A percentile compares a stretch with the other conserved stretches of the same genome.
These are phyloP conservation scores for Solanum etuberosum DNA, from an alignment of 257 asterid genomes.

Conservation along the genomic window DNA sequence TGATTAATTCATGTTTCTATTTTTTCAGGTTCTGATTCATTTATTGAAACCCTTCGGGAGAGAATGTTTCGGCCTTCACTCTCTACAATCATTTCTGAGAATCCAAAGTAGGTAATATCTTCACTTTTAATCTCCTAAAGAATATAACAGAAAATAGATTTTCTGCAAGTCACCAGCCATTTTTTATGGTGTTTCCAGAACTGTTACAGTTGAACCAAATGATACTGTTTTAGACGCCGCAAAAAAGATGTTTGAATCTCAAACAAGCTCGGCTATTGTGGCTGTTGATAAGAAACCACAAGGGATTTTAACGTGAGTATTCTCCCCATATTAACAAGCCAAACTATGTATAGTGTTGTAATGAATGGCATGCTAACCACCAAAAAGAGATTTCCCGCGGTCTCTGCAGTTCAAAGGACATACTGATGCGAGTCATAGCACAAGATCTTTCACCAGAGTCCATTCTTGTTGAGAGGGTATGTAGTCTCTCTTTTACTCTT, in stretches of 20 bases:
- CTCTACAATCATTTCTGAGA: conserved; percentile 75
- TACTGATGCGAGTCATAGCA: neutral
- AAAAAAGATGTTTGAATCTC: conserved; percentile 66
- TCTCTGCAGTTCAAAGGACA: neutral
- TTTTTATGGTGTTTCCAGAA: conserved; percentile 16
- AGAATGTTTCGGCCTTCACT: conserved; percentile 78
- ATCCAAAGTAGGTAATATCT: conserved; percentile 88
- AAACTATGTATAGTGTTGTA: neutral
- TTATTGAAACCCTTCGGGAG: conserved; percentile 78
- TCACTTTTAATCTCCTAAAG: conserved; percentile 7
- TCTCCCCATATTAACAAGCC: neutral
- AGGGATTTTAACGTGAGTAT: conserved; percentile 50
- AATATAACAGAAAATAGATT: neutral
- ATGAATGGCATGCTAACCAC: neutral
- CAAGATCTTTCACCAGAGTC: neutral
- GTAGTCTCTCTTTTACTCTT: neutral
- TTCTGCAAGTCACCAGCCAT: neutral
- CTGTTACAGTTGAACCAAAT: conserved; percentile 58
- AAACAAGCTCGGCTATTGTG: conserved; percentile 54
- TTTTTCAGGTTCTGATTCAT: conserved; percentile 60
- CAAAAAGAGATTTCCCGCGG: neutral
- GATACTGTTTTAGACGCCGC: conserved; percentile 68
- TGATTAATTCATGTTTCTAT: neutral
- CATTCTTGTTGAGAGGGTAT: neutral
- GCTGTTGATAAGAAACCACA: conserved; percentile 73